Conservation (phyloP, 1,284 basidiomycete genomes). For the Pseudozyma tsukubaensis region DNA sequence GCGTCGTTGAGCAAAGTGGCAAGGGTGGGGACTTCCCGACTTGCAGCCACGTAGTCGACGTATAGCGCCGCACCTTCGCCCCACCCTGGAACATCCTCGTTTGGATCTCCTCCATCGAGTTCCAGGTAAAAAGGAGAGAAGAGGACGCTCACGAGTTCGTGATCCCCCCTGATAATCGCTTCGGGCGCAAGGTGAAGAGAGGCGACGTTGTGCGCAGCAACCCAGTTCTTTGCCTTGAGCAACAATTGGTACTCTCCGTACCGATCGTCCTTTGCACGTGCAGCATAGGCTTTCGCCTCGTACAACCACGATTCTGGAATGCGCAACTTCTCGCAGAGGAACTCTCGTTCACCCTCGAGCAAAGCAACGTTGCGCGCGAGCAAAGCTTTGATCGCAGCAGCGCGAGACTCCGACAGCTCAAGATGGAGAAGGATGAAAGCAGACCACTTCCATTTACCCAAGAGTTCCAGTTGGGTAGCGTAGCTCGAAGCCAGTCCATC, state of each 20-base stretch:
- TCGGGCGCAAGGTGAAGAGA: slow-evolving; percentile 88
- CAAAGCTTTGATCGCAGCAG: slow-evolving; percentile 83
- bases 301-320: slow-evolving; percentile 88
- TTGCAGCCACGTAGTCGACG: slow-evolving; percentile 65
- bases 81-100: slow-evolving; percentile 62
- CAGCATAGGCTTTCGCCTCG: slow-evolving; percentile 79
- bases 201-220: slow-evolving; percentile 83
- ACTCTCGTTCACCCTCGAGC: slow-evolving; percentile 77
- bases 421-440: slow-evolving; percentile 90
- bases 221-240: slow-evolving; percentile 77
- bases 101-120: slow-evolving; percentile 73
- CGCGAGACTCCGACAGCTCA: slow-evolving; percentile 76
- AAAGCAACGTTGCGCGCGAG: slow-evolving; percentile 79
- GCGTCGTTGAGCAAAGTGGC: slow-evolving; percentile 71
- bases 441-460: slow-evolving; percentile 85
- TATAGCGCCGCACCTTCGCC: slow-evolving; percentile 62
- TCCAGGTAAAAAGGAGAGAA: slow-evolving; percentile 78
- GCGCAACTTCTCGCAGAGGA: slow-evolving; percentile 80
- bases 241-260: slow-evolving; percentile 84
- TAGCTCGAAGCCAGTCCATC: slow-evolving; percentile 86
- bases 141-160: slow-evolving; percentile 78
- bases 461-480: slow-evolving; percentile 84
- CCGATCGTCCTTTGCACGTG: slow-evolving; percentile 75
- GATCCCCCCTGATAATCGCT: slow-evolving; percentile 83
- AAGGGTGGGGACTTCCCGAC: slow-evolving; percentile 73